A percentile compares a stretch with the other conserved stretches of the same genome.
Evolutionary conservation across 495 filamentous ascomycete genomes (phyloP).

Genomic region (Penicillium waksmanii): DNA sequence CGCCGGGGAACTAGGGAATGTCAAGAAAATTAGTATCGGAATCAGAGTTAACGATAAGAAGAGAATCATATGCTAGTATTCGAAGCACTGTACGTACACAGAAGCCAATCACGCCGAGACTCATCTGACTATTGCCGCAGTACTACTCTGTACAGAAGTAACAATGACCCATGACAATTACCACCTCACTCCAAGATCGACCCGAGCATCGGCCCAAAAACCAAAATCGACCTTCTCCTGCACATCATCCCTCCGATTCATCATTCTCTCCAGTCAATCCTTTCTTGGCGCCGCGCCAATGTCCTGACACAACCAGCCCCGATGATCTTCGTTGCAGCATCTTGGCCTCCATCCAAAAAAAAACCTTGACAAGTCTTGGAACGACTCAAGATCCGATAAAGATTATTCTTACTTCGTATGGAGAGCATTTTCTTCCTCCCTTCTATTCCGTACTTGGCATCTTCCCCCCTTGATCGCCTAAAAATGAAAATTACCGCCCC

Average conservation of each 20-base stretch:
- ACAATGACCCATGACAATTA: neutral
- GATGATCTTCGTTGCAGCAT: slow-evolving; percentile 21
- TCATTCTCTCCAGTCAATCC: slow-evolving; percentile 16
- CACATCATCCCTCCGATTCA: slow-evolving; percentile 1
- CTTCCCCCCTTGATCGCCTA: slow-evolving; percentile 19
- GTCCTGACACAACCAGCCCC: slow-evolving; percentile 4
- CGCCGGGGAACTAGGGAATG: neutral
- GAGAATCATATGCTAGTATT: neutral
- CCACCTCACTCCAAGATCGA: neutral
- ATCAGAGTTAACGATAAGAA: neutral
- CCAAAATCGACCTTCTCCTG: neutral
- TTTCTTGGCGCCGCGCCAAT: slow-evolving; percentile 19
- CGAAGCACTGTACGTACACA: neutral
- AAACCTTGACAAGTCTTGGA: neutral
- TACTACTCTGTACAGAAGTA: neutral
- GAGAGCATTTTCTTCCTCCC: neutral
- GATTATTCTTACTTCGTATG: neutral
- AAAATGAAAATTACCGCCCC: slow-evolving; percentile 10
- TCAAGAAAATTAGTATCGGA: slow-evolving; percentile 1
- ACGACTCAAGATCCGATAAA: neutral
- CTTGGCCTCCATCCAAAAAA: slow-evolving; percentile 3
- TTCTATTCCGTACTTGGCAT: neutral
- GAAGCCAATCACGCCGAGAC: neutral
- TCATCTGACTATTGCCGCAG: slow-evolving; percentile 3
- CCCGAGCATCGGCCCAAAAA: neutral